These are phyloP conservation scores for Capsella bursapastoris DNA, from an alignment of 345 rosid genomes.

Conservation along the genomic window DNA sequence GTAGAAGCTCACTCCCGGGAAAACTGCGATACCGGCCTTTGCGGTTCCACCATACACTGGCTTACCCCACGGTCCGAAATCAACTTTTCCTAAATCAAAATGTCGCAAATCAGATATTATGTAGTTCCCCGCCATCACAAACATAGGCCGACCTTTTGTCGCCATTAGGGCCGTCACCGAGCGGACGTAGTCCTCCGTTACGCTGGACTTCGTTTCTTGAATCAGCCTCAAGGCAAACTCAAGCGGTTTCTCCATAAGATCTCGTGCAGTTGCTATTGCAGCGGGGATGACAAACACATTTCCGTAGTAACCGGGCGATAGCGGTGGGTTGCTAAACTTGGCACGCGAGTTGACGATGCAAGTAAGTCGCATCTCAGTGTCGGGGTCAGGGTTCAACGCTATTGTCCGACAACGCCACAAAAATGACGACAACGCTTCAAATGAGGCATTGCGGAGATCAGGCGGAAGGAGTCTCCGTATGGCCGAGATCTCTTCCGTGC, in stretches of 20 bases:
- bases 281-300: constrained; percentile 52
- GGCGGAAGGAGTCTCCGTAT: constrained; percentile 48
- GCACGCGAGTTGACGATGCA: constrained; percentile 53
- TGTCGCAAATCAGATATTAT: constrained; percentile 57
- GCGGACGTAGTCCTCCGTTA: constrained; percentile 43
- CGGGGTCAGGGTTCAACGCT: constrained; percentile 54
- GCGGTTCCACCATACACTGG: constrained; percentile 59
- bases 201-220: constrained; percentile 50
- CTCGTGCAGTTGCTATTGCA: constrained; percentile 49
- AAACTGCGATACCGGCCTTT: constrained; percentile 47
- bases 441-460: constrained; percentile 44
- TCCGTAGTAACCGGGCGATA: constrained; percentile 60
- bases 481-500: constrained; percentile 45
- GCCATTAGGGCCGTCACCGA: constrained; percentile 44
- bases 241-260: constrained; percentile 50
- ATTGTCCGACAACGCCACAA: constrained; percentile 65
- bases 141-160: constrained; percentile 54
- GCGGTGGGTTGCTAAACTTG: constrained; percentile 47
- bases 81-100: constrained; percentile 49
- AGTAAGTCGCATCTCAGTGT: constrained; percentile 54
- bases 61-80: constrained; percentile 67
- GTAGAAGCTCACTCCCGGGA: constrained; percentile 53
- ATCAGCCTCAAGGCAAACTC: constrained; percentile 55
- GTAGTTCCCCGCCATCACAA: constrained; percentile 44
- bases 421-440: constrained; percentile 56